phyloP scores from a whole-genome alignment of 257 asterid species.

The Leptodermis oblonga region DNA sequence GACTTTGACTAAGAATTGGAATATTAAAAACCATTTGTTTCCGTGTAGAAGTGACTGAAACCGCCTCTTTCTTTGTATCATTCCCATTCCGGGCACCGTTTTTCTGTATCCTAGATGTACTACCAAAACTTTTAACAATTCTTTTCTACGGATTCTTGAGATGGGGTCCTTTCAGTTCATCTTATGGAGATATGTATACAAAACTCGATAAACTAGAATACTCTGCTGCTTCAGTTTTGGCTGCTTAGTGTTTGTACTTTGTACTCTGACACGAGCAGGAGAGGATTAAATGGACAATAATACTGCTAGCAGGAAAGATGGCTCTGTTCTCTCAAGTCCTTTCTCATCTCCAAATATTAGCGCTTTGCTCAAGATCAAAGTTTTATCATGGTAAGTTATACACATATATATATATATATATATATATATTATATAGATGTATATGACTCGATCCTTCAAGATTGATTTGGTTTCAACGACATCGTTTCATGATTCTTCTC shows the following conservation, averaged over 20 bases:
- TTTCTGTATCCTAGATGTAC: slow-evolving; percentile 28
- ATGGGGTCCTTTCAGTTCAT: slow-evolving; percentile 38
- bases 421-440: too few relatives aligned
- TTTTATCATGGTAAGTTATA: slow-evolving; percentile 52
- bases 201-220: slow-evolving; percentile 10
- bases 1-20: slow-evolving; percentile 31
- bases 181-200: slow-evolving; percentile 18
- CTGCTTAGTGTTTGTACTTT: not conserved
- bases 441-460: not conserved
- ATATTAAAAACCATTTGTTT: not conserved
- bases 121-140: slow-evolving; percentile 3
- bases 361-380: slow-evolving; percentile 68
- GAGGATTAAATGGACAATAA: slow-evolving; percentile 21
- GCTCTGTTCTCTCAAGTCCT: slow-evolving; percentile 42
- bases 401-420: too few relatives aligned
- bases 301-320: slow-evolving; percentile 22
- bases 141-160: slow-evolving; percentile 27
- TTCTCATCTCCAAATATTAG: slow-evolving; percentile 56
- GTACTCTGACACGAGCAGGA: not conserved
- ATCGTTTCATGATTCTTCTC: slow-evolving; percentile 5
- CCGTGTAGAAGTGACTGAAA: not conserved
- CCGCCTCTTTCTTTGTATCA: slow-evolving; percentile 1
- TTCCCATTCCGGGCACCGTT: slow-evolving; percentile 15
- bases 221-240: not conserved
- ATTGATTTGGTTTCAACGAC: not conserved